A percentile compares a stretch with the other conserved stretches of the same genome.
phyloP scores from a whole-genome alignment of 371 early-diverging fungal genomes.

The Lichtheimia hyalospora region DNA sequence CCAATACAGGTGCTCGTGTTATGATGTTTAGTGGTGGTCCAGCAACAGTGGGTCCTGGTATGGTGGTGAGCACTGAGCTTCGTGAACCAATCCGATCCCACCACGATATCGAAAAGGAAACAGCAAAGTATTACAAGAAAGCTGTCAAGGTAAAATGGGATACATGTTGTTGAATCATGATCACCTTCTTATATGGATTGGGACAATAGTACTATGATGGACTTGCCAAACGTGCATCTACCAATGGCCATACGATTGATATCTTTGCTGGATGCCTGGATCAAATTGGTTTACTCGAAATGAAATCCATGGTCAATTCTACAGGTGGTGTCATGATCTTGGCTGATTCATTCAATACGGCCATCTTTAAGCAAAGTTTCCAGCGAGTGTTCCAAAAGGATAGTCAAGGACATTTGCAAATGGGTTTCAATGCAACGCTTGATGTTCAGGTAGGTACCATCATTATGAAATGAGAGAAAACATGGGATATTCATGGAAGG shows the following conservation, averaged over 20 bases:
- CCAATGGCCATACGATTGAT: slow-evolving; percentile 52
- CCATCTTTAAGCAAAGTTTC: slow-evolving; percentile 97
- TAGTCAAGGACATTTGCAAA: slow-evolving; percentile 81
- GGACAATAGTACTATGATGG: slow-evolving; percentile 84
- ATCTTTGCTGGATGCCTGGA: slow-evolving; percentile 56
- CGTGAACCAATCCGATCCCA: slow-evolving; percentile 96
- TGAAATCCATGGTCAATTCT: slow-evolving; percentile 90
- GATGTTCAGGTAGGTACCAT: slow-evolving; percentile 67
- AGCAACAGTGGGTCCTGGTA: slow-evolving; percentile 98
- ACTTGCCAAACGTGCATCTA: slow-evolving; percentile 86
- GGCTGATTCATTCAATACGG: slow-evolving; percentile 94
- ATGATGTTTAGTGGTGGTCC: slow-evolving; percentile 99
- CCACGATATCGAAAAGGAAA: slow-evolving; percentile 96
- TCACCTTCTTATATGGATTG: neutral
- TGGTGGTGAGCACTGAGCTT: slow-evolving; percentile 91
- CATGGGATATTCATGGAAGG: too few relatives aligned
- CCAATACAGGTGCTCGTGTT: slow-evolving; percentile 93
- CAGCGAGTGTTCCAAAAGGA: slow-evolving; percentile 92
- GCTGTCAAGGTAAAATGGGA: slow-evolving; percentile 67
- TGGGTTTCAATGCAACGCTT: slow-evolving; percentile 98
- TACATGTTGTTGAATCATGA: too few relatives aligned
- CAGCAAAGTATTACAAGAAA: slow-evolving; percentile 90
- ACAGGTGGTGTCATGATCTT: slow-evolving; percentile 98
- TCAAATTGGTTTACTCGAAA: slow-evolving; percentile 87
- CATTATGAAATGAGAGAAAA: too few relatives aligned